phyloP scores from a whole-genome alignment of 108 stramenopile species.

The Craspedostauros australis region DNA sequence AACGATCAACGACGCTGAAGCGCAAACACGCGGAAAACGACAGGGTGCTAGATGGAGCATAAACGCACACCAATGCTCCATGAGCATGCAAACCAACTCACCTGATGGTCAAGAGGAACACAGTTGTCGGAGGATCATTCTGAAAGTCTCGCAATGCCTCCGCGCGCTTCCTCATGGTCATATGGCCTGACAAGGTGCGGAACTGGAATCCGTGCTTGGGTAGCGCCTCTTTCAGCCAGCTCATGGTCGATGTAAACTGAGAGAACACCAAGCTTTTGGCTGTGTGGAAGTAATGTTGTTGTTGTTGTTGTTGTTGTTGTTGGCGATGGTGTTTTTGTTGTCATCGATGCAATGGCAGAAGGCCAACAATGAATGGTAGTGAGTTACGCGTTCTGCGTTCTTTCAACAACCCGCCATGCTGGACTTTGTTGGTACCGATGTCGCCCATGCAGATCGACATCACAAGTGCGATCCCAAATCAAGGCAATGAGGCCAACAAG shows the following conservation, averaged over 20 bases:
- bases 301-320: too few species aligned
- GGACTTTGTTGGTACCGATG: too few species aligned
- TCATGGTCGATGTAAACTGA: constrained; percentile 31
- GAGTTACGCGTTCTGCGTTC: too few species aligned
- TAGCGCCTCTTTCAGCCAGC: constrained; percentile 32
- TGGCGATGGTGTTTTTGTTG: too few species aligned
- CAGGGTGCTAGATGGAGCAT: background rate
- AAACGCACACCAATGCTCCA: background rate
- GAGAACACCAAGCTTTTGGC: constrained; percentile 43
- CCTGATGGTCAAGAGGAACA: constrained; percentile 48
- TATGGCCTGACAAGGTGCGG: constrained; percentile 31
- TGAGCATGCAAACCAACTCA: constrained; percentile 5
- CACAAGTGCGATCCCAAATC: background rate
- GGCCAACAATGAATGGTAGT: too few species aligned
- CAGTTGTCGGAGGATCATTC: constrained; percentile 38
- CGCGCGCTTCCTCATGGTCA: constrained; percentile 32
- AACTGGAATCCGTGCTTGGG: constrained; percentile 40
- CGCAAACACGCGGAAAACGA: background rate
- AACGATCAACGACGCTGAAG: background rate
- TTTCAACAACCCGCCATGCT: too few species aligned
- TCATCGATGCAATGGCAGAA: background rate
- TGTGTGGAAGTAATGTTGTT: constrained; percentile 1
- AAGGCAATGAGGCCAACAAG: constrained; percentile 3
- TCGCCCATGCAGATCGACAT: constrained; percentile 5
- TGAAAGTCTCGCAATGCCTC: constrained; percentile 42